Percentiles rank a stretch among this genome's conserved stretches.
Evolutionary conservation across 2,329 filamentous ascomycete genomes (phyloP).

Genomic region (Sporothrix curviconia): DNA sequence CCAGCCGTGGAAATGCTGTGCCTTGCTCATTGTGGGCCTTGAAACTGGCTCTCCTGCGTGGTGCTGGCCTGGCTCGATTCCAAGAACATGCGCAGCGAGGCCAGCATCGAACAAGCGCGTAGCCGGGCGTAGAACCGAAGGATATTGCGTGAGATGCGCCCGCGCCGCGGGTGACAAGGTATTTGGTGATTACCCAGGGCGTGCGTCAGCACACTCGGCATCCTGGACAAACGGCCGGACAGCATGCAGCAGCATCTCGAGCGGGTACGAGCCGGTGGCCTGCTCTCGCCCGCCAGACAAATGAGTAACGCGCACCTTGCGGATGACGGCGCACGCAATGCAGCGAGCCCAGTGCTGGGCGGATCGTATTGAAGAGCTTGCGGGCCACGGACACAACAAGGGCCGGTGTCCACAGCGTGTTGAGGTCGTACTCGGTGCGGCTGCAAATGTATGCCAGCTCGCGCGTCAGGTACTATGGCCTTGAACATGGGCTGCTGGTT

Average conservation of each 20-base stretch:
- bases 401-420: slow-evolving; percentile 66
- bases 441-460: slow-evolving; percentile 74
- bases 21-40: slow-evolving; percentile 68
- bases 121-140: slow-evolving; percentile 76
- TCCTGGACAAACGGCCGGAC: slow-evolving; percentile 74
- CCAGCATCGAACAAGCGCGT: slow-evolving; percentile 70
- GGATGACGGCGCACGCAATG: slow-evolving; percentile 80
- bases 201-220: slow-evolving; percentile 82
- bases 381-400: slow-evolving; percentile 69
- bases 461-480: slow-evolving; percentile 65
- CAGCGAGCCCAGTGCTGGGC: slow-evolving; percentile 75
- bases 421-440: slow-evolving; percentile 58
- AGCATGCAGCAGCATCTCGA: slow-evolving; percentile 84
- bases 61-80: slow-evolving; percentile 69
- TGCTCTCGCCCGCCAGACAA: slow-evolving; percentile 65
- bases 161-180: slow-evolving; percentile 65
- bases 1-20: slow-evolving; percentile 72
- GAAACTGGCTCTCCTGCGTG: slow-evolving; percentile 78
- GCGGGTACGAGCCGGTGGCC: slow-evolving; percentile 70
- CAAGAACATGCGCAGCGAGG: slow-evolving; percentile 71
- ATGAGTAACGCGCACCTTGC: slow-evolving; percentile 79
- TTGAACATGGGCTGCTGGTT: slow-evolving; percentile 85
- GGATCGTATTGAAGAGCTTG: slow-evolving; percentile 71
- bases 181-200: slow-evolving; percentile 79
- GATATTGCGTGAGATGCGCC: slow-evolving; percentile 56